Conservation (phyloP, 208 protist species). For the Leishmania major region DNA sequence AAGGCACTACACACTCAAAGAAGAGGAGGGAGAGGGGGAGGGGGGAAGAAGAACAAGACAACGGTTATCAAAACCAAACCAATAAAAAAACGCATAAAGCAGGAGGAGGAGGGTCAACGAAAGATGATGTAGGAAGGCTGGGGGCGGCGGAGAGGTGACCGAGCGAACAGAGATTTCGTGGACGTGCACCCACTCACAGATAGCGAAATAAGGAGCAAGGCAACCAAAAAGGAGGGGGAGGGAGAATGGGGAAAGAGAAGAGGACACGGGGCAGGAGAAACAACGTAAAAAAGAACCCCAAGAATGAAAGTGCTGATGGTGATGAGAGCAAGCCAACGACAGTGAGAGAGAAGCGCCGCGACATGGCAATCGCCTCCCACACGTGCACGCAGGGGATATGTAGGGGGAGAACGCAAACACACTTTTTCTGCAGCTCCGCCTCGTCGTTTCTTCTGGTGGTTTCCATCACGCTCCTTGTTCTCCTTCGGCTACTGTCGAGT, state of each 20-base stretch:
- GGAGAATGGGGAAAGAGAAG: not conserved
- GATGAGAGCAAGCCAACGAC: no score
- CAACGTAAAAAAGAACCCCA: no score
- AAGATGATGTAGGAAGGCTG: not conserved
- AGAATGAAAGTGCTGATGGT: no score
- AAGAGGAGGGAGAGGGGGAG: not conserved
- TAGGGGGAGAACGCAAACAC: not conserved
- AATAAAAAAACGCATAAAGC: not conserved
- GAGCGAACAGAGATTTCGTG: not conserved
- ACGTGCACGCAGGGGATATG: not conserved
- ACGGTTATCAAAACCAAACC: not conserved
- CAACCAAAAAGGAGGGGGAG: not conserved
- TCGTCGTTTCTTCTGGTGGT: no score
- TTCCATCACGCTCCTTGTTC: no score
- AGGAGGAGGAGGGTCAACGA: not conserved
- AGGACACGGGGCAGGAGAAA: not conserved
- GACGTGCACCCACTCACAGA: not conserved
- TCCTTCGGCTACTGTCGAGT: no score
- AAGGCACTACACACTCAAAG: not conserved
- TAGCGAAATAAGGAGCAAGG: not conserved
- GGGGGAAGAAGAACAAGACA: no score
- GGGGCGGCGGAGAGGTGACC: no score
- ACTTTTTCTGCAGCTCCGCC: not conserved
- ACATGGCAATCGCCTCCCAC: no score
- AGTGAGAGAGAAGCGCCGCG: no score